These are phyloP conservation scores for Cylindrotheca fusiformis DNA, from an alignment of 108 stramenopile species.

Conservation along the genomic window DNA sequence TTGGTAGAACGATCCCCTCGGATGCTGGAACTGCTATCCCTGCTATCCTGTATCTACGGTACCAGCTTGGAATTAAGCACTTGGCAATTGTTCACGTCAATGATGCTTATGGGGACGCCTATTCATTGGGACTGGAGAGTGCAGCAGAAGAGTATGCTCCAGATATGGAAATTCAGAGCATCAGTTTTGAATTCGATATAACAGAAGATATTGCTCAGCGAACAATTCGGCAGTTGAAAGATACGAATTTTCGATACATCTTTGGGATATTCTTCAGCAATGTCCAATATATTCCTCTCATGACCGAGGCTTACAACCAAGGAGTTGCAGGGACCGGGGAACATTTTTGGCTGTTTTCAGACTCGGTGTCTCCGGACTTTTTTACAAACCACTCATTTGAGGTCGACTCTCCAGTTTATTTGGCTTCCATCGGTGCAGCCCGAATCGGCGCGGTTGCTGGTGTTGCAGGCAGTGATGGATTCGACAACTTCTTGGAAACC, in stretches of 20 bases:
- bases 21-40: conserved; percentile 36
- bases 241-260: conserved; percentile 16
- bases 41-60: conserved; percentile 16
- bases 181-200: background rate
- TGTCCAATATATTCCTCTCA: conserved; percentile 18
- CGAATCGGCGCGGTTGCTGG: background rate
- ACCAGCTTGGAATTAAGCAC: conserved; percentile 14
- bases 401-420: background rate
- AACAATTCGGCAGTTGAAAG: background rate
- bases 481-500: background rate
- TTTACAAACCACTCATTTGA: background rate
- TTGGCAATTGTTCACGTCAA: conserved; percentile 43
- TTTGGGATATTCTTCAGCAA: conserved; percentile 4
- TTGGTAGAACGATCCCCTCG: conserved; percentile 43
- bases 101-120: conserved; percentile 48
- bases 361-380: background rate
- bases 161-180: conserved; percentile 19
- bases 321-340: conserved; percentile 5
- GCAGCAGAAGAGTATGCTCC: conserved; percentile 28
- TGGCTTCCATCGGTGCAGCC: background rate
- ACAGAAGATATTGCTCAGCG: background rate
- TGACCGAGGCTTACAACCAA: conserved; percentile 33
- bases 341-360: conserved; percentile 40
- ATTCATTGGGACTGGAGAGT: conserved; percentile 28
- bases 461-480: background rate